Base-by-base conservation (phyloP, 768 basidiomycete species). In the Pholiota microspora region DNA sequence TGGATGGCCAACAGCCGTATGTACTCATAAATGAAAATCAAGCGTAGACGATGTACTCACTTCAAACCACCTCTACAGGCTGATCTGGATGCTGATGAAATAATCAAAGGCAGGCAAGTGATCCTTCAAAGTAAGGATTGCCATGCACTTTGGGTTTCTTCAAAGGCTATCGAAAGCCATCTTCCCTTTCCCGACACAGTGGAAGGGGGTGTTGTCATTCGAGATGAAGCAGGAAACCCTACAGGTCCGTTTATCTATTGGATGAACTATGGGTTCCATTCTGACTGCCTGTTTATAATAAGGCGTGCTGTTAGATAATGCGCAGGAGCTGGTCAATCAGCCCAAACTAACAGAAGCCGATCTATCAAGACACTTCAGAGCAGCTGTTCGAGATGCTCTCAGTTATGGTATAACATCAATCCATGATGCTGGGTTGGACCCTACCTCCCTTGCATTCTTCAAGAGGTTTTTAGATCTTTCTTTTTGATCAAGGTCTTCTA, bases 61-160 rank as follows among this genome's bases (percentile, higher is more conserved):
- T n/a, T n/a, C n/a, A 36, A 36, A 4, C 4, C 8, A 7, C 57
- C 13, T 49, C 52, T 48, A 47, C 44, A 93, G 91, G 80, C 73
- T 7, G 87, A 89, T 64, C 72, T 95, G 2, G 90, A 94, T 27
- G 69, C 71, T 1, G 89, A 93, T 54, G 81, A 84, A 4, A 61
- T 89, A 4, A 75, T 95, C 16, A 71, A 72, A 42, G 86, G 84
- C 18, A 79, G 90, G 12, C 85, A 84, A 0, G 83, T 97, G 35
- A 74, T 89, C 13, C 76, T 96, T 15, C 86, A 89, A 59, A 84
- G 92, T 65, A 90, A 94, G 56, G 94, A 97, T 67, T 86, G 86
- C 5, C 94, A 96, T 69, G 92, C 91, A 0, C 73, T 91, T 5
- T 96, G 94, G 94, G 83, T 92, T 10, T 93, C 91, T 3, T 73